phyloP scores from a whole-genome alignment of 202 grass and related monocot genomes.

The Elaeis oleifera region DNA sequence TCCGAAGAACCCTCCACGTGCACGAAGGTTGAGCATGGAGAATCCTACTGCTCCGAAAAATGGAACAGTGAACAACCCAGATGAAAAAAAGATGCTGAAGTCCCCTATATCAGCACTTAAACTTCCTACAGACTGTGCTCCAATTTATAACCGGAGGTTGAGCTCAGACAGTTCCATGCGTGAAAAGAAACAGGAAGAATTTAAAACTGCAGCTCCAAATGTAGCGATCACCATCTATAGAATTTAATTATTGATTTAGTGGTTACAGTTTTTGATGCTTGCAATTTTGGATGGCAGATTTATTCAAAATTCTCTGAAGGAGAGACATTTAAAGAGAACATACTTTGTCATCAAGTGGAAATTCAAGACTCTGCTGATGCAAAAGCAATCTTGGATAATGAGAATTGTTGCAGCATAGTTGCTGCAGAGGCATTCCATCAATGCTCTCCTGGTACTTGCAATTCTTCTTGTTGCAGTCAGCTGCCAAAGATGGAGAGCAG shows the following conservation, averaged over 20 bases:
- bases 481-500: conserved; percentile 13
- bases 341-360: background rate
- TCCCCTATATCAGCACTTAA: conserved; percentile 33
- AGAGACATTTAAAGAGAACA: conserved; percentile 26
- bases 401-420: conserved; percentile 28
- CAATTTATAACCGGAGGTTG: background rate
- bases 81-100: conserved; percentile 31
- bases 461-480: conserved; percentile 12
- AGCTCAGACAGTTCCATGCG: background rate
- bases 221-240: background rate
- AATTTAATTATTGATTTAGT: conserved; percentile 5
- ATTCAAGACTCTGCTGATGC: background rate
- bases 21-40: conserved; percentile 69
- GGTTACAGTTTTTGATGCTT: conserved; percentile 19
- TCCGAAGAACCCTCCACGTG: conserved; percentile 34
- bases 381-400: conserved; percentile 19
- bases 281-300: conserved; percentile 24
- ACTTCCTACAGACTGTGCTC: conserved; percentile 17
- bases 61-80: conserved; percentile 21
- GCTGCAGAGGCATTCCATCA: conserved; percentile 23
- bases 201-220: background rate
- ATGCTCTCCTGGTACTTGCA: conserved; percentile 27
- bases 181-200: background rate
- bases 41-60: conserved; percentile 32
- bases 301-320: conserved; percentile 29